Evolutionary conservation across 345 rosid genomes (phyloP), one percentile per base, ranked within the genome.

Genomic region (Pistacia integerrima): DNA sequence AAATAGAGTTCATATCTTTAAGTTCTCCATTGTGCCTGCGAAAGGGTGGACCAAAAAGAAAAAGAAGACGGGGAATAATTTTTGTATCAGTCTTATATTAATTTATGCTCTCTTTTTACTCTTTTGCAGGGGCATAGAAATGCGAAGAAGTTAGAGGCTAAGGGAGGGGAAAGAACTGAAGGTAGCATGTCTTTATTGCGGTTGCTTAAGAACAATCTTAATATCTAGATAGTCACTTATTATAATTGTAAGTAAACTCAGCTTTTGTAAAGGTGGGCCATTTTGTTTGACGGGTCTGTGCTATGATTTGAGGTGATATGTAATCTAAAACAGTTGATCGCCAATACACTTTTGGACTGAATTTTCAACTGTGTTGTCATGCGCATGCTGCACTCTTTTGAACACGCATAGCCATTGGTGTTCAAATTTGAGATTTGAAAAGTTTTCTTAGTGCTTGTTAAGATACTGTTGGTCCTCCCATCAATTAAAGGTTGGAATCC

Each of bases 131-230:
- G 88, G 48, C 86, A 60, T 17, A 86, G 84, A 83, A 90, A 84
- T 14, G 85, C 82, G 33, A 90, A 89, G 85, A 90, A 87, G 71
- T 14, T 75, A 46, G 79, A 76, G 18, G 81, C 38, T 52, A 72
- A 73, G 17, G 83, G 71, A 65, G 76, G 72, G 73, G 83, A 78
- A 72, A 86, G 87, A 84, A 93, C 94, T 60, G 87, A 85, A 76
- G 99, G 99, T 33, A 93, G 85, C 80, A 77, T 76, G 64, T 73
- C 87, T 51, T 91, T 96, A 68, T 48, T 90, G 25, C 90, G 88
- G 59, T 81, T 93, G 85, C 97, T 93, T 72, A 81, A 86, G 58
- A 85, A 67, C 63, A 85, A 83, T 75, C 87, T 87, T 65, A 85
- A 68, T 72, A 72, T 76, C 69, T 87, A 86, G 62, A 8, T 14